Percentiles rank a stretch among this genome's conserved stretches.
Evolutionary conservation across 257 asterid species (phyloP).

Genomic region (Craterostigma plantagineum): DNA sequence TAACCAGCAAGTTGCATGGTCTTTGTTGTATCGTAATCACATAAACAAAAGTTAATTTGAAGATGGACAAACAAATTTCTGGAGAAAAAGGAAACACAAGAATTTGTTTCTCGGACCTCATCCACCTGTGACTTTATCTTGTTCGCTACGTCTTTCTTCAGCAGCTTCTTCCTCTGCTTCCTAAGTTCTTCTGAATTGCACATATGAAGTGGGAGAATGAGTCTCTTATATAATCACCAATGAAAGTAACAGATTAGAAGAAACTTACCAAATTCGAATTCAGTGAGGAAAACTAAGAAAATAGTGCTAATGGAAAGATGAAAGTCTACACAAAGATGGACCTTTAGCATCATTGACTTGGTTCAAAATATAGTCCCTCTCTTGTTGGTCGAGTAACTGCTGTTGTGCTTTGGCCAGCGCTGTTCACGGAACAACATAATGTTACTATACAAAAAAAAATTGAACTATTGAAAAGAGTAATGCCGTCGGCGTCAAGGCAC

Average conservation of each 20-base stretch:
- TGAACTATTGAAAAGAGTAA: neutral
- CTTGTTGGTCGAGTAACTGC: conserved; percentile 65
- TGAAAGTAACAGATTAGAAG: neutral
- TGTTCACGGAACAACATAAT: conserved; percentile 17
- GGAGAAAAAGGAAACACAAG: conserved; percentile 5
- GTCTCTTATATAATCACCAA: neutral
- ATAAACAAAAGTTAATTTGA: too few relatives aligned
- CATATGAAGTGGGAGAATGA: neutral
- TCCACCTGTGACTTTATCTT: conserved; percentile 77
- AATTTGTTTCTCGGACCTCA: conserved; percentile 32
- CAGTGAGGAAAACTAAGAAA: too few relatives aligned
- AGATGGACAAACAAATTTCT: neutral
- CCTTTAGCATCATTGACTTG: conserved; percentile 93
- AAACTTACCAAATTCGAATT: too few relatives aligned
- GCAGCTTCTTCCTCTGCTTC: conserved; percentile 80
- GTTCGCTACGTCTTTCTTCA: conserved; percentile 68
- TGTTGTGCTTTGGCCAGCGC: conserved; percentile 96
- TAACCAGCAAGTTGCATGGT: neutral
- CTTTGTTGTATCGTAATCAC: neutral
- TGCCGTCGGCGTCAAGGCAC: neutral
- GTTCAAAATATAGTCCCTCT: conserved; percentile 82
- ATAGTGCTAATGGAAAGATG: too few relatives aligned
- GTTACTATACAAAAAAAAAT: conserved; percentile 1
- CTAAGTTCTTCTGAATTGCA: conserved; percentile 74
- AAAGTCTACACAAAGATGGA: too few relatives aligned